A percentile compares a stretch with the other conserved stretches of the same genome.
Conservation (phyloP, 164 flowering plant genomes). For the Vitis labrusca region DNA sequence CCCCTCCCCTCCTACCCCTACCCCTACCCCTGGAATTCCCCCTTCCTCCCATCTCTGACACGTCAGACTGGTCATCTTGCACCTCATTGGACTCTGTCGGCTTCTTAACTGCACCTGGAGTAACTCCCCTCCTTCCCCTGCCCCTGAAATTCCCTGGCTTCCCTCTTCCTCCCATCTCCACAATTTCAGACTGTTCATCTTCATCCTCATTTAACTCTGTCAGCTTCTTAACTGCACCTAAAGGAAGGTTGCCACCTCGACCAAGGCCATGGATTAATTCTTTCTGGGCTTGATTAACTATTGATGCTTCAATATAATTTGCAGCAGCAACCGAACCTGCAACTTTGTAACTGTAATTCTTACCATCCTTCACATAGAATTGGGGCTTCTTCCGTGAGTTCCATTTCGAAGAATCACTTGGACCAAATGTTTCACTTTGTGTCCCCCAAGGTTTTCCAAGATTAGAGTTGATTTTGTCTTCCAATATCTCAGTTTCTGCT, state of each 20-base stretch:
- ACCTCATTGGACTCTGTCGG: conserved; percentile 26
- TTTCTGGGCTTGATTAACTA: conserved; percentile 57
- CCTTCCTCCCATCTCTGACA: conserved; percentile 1
- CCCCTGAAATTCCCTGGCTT: conserved; percentile 27
- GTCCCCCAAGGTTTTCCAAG: conserved; percentile 29
- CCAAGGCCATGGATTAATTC: conserved; percentile 89
- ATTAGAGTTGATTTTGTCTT: conserved; percentile 37
- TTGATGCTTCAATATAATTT: conserved; percentile 63
- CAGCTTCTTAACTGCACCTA: conserved; percentile 61
- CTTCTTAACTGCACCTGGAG: conserved; percentile 49
- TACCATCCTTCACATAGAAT: conserved; percentile 94
- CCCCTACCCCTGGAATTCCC: conserved; percentile 12
- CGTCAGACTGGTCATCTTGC: conserved; percentile 10
- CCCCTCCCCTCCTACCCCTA: conserved; percentile 35
- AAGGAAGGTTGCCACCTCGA: conserved; percentile 82
- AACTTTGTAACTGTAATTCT: conserved; percentile 94
- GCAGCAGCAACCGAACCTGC: conserved; percentile 79
- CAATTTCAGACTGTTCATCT: conserved; percentile 28
- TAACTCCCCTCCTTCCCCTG: conserved; percentile 34
- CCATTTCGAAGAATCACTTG: conserved; percentile 56
- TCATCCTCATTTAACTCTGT: conserved; percentile 34
- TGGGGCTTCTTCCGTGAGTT: conserved; percentile 71
- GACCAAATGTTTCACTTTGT: conserved; percentile 30
- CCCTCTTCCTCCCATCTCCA: conserved; percentile 41
- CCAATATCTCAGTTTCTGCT: conserved; percentile 60